These are phyloP conservation scores for Beauveria brongniartii DNA, from an alignment of 2,329 filamentous ascomycete genomes.

Conservation along the genomic window DNA sequence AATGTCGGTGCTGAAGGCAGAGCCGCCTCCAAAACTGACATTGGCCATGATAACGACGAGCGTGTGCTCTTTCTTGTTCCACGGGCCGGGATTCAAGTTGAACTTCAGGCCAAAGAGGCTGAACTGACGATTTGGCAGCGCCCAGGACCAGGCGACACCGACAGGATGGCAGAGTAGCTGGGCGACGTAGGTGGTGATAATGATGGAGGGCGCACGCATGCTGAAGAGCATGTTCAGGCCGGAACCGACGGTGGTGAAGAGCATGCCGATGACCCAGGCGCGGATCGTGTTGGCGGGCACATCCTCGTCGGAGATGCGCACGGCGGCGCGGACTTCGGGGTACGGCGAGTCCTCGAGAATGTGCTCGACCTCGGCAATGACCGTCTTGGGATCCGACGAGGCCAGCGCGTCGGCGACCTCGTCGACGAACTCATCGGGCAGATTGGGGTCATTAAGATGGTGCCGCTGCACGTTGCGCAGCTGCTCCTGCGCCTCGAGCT, in stretches of 20 bases:
- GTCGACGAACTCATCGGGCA: conserved; percentile 46
- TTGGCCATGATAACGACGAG: conserved; percentile 40
- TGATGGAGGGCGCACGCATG: conserved; percentile 36
- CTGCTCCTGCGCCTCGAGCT: conserved; percentile 12
- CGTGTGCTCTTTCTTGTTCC: conserved; percentile 40
- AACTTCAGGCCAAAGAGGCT: conserved; percentile 18
- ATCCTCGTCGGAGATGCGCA: conserved; percentile 10
- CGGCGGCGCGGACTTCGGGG: conserved; percentile 11
- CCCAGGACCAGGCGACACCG: conserved; percentile 30
- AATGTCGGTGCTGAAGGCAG: conserved; percentile 37
- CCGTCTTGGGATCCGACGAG: conserved; percentile 41
- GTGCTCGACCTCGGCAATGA: conserved; percentile 82
- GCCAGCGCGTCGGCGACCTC: conserved; percentile 44
- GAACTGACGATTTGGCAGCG: conserved; percentile 26
- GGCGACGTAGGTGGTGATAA: conserved; percentile 36
- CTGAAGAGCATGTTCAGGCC: conserved; percentile 40
- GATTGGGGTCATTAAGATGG: conserved; percentile 39
- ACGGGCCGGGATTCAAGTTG: conserved; percentile 32
- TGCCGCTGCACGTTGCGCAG: conserved; percentile 31
- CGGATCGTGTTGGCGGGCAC: conserved; percentile 28
- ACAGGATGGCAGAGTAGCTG: conserved; percentile 36
- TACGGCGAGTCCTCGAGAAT: conserved; percentile 12
- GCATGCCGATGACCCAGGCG: conserved; percentile 34
- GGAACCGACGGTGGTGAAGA: conserved; percentile 37
- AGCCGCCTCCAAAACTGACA: conserved; percentile 32